Percentiles rank a stretch among this genome's conserved stretches.
Conservation (phyloP, 352 stramenopile genomes). For the Globisporangium nagaii region DNA sequence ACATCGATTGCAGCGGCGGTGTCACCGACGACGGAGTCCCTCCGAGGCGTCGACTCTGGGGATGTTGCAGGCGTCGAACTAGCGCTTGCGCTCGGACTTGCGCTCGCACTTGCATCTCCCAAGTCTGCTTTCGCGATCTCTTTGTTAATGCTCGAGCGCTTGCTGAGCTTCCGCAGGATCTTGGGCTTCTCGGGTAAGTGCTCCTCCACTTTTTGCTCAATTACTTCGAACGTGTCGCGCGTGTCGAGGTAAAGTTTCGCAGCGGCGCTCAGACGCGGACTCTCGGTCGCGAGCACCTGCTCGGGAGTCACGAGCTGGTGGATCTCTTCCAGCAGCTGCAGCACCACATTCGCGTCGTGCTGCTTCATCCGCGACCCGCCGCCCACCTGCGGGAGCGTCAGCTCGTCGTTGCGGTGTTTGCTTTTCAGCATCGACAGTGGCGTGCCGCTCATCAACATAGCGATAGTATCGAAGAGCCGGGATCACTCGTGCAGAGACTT, state of each 20-base stretch:
- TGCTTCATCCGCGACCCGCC: neutral
- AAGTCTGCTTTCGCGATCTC: neutral
- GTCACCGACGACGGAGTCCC: too few relatives aligned
- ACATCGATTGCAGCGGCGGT: neutral
- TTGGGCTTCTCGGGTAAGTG: slow-evolving; percentile 34
- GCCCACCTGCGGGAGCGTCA: neutral
- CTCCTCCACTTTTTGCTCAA: slow-evolving; percentile 51
- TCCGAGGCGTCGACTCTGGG: neutral
- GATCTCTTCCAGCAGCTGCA: slow-evolving; percentile 73
- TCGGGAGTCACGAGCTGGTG: slow-evolving; percentile 25
- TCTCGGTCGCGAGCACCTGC: slow-evolving; percentile 23
- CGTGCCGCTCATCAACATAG: slow-evolving; percentile 3
- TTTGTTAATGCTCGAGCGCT: slow-evolving; percentile 18
- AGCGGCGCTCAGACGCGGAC: slow-evolving; percentile 42
- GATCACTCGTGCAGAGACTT: too few relatives aligned
- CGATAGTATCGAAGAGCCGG: neutral
- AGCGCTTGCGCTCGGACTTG: neutral
- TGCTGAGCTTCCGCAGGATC: slow-evolving; percentile 52
- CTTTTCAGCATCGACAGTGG: slow-evolving; percentile 2
- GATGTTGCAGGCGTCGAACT: slow-evolving; percentile 2
- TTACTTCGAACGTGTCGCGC: slow-evolving; percentile 63
- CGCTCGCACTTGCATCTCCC: neutral
- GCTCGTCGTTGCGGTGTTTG: neutral
- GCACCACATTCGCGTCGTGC: slow-evolving; percentile 51
- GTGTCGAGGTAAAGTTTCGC: slow-evolving; percentile 75